Evolutionary conservation across 2,329 filamentous ascomycete species (phyloP).

Genomic region (Colletotrichum falcatum): DNA sequence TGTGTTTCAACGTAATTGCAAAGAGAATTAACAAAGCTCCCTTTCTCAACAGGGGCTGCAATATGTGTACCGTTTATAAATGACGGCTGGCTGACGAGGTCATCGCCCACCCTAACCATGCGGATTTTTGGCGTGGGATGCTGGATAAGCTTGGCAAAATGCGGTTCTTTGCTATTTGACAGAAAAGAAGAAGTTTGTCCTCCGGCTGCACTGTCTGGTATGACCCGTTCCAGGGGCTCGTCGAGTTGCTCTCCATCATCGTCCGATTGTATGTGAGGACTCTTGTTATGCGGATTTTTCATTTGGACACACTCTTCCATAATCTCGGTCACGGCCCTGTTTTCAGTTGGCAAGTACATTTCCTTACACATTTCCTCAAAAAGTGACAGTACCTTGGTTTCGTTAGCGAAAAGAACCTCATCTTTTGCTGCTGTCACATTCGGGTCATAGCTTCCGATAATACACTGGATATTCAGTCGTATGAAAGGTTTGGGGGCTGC

Average conservation of each 20-base stretch:
- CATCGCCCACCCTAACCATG: background rate
- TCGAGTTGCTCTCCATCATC: background rate
- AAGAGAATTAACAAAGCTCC: too few relatives aligned
- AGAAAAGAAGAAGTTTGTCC: background rate
- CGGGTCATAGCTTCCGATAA: slow-evolving; percentile 73
- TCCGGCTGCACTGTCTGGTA: background rate
- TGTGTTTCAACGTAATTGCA: background rate
- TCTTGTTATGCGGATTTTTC: background rate
- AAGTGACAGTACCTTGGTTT: slow-evolving; percentile 56
- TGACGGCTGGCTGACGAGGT: background rate
- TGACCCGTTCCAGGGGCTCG: background rate
- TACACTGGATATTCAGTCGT: slow-evolving; percentile 72
- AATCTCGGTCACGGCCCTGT: background rate
- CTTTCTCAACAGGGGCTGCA: background rate
- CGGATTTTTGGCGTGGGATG: background rate
- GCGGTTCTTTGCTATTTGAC: background rate
- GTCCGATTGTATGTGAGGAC: background rate
- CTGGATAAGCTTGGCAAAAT: background rate
- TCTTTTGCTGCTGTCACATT: slow-evolving; percentile 81
- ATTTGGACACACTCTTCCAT: background rate
- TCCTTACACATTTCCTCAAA: slow-evolving; percentile 60
- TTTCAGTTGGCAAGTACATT: slow-evolving; percentile 50
- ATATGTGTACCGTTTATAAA: background rate
- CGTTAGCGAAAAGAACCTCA: slow-evolving; percentile 75
- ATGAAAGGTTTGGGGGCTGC: slow-evolving; percentile 68